Evolutionary conservation across 176 grass and related monocot genomes (phyloP).

Genomic region (Aegilops umbellulata): DNA sequence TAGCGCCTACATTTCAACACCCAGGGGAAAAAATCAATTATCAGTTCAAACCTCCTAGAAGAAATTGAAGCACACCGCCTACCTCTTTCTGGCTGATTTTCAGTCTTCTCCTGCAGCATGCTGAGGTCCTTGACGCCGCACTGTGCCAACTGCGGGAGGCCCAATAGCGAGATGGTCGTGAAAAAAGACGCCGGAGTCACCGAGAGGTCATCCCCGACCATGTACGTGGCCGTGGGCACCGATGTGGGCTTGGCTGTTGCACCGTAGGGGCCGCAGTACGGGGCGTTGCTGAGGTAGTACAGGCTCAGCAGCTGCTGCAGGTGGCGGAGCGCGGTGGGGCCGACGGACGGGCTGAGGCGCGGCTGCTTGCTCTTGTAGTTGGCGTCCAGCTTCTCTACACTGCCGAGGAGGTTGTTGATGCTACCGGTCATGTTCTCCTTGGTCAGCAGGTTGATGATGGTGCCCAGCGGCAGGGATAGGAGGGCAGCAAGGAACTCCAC

Average conservation of each 20-base stretch:
- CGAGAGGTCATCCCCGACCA: not conserved
- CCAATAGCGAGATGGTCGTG: not conserved
- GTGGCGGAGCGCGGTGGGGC: not conserved
- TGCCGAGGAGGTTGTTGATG: constrained; percentile 23
- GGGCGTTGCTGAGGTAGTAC: not conserved
- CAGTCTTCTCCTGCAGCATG: not conserved
- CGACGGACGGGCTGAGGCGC: not conserved
- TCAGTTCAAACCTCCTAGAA: too few species aligned
- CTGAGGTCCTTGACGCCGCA: constrained; percentile 18
- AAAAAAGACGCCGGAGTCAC: not conserved
- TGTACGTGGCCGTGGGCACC: not conserved
- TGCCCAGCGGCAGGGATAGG: constrained; percentile 27
- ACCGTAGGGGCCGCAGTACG: not conserved
- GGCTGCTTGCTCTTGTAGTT: constrained; percentile 15
- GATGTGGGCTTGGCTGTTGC: too few species aligned
- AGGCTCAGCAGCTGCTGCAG: not conserved
- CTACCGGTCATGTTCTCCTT: constrained; percentile 33
- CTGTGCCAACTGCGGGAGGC: not conserved
- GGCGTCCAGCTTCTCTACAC: not conserved
- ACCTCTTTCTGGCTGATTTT: constrained; percentile 35
- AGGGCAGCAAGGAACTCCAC: constrained; percentile 10
- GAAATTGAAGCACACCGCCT: too few species aligned
- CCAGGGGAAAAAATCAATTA: not conserved
- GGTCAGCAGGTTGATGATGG: not conserved
- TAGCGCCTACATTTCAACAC: constrained; percentile 7